Evolutionary conservation across 2,329 filamentous ascomycete genomes (phyloP).

Genomic region (Stemphylium beticola): DNA sequence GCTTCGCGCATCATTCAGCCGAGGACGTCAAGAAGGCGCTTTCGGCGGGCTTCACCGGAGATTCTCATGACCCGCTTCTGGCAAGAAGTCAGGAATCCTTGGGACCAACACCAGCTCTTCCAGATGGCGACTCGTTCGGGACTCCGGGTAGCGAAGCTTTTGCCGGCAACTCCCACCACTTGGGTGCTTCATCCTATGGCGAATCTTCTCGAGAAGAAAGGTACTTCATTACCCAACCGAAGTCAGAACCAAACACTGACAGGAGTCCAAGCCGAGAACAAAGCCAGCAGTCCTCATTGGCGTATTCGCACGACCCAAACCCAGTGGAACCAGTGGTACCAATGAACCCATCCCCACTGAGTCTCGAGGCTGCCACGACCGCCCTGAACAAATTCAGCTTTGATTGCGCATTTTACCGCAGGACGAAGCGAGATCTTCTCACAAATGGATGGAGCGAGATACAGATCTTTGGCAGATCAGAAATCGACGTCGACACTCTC

Average conservation of each 20-base stretch:
- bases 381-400: conserved; percentile 41
- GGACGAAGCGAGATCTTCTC: conserved; percentile 42
- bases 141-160: conserved; percentile 38
- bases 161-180: conserved; percentile 25
- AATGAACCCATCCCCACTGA: conserved; percentile 27
- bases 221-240: conserved; percentile 22
- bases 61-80: conserved; percentile 8
- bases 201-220: conserved; percentile 44
- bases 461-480: conserved; percentile 43
- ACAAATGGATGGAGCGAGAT: conserved; percentile 40
- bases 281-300: conserved; percentile 40
- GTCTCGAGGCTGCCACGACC: conserved; percentile 25
- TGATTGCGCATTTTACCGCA: conserved; percentile 42
- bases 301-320: conserved; percentile 29
- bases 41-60: conserved; percentile 27
- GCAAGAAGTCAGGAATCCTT: conserved; percentile 30
- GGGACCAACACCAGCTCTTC: conserved; percentile 25
- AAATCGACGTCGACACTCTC: conserved; percentile 45
- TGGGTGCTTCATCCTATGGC: conserved; percentile 41
- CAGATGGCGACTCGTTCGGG: conserved; percentile 35
- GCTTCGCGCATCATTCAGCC: conserved; percentile 46
- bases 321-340: conserved; percentile 24
- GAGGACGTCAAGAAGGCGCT: conserved; percentile 48
- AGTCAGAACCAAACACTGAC: conserved; percentile 23
- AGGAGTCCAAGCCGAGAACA: conserved; percentile 36